Evolutionary conservation across 139 green algal species (phyloP), one percentile per base, ranked within the genome.

Genomic region (Bryopsis sp.): DNA sequence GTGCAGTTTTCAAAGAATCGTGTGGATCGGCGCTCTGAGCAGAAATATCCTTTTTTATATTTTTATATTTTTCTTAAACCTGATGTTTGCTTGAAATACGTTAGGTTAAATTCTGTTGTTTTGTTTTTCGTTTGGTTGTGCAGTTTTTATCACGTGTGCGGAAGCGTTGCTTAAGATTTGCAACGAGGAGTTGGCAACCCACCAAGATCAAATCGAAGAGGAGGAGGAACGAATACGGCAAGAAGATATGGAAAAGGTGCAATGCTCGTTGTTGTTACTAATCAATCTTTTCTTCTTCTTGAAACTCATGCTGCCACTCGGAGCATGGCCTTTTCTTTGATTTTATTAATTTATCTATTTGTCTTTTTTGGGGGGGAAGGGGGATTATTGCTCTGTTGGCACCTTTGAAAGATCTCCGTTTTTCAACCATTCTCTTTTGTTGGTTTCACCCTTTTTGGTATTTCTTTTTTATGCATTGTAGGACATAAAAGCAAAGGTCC

Each of bases 201-300:
- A 67, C 59, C 39, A 67, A 31, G 59, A 67, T 7, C 7, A 31
- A 39, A 67, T 67, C 32, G 34, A 11, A 6, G 59, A 67, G 33
- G 33, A 67, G 31, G 59, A 67, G 19, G 34, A 47, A 15, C 59
- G 59, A 26, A 67, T 67, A 36, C 8, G 19, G 24, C 33, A 22
- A 8, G 50, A 61, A 61, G 50, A 61, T 28, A 61, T 26, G 6
- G 50, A 61, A 32, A 61, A 61, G 50, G 50, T 61, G 33, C 19
- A 22, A 35, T 26, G 33, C 8, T 61, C 8, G 31, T 61, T 26
- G 15, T 61, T 15, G 24, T n/a, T n/a, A n/a, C n/a, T n/a, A n/a
- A n/a, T n/a, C n/a, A n/a, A n/a, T n/a, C n/a, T n/a, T n/a, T n/a
- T n/a, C n/a, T n/a, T n/a, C n/a, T n/a, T n/a, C n/a, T n/a, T n/a